These are phyloP conservation scores for Chlorencoelia australis DNA, from an alignment of 2,329 filamentous ascomycete species.

Conservation along the genomic window DNA sequence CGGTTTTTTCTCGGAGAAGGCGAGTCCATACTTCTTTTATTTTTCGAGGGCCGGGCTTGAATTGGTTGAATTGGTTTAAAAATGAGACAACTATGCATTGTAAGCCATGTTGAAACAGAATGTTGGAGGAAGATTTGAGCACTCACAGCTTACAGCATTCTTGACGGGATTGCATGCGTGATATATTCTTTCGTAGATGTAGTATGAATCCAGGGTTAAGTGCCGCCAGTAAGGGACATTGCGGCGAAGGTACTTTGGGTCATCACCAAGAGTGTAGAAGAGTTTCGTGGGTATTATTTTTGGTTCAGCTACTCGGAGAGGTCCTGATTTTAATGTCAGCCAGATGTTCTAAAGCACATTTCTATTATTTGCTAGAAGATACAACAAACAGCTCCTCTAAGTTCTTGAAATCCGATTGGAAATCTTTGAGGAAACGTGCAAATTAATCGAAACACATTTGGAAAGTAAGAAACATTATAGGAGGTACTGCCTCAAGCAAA, in stretches of 20 bases:
- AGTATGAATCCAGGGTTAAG: background rate
- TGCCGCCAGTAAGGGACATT: background rate
- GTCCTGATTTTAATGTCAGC: background rate
- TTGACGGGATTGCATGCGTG: background rate
- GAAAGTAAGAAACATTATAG: background rate
- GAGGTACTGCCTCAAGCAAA: background rate
- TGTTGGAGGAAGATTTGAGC: background rate
- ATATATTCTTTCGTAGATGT: background rate
- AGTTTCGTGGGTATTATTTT: background rate
- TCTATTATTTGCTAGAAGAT: too few relatives aligned
- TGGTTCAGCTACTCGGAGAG: background rate
- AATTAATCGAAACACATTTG: too few relatives aligned
- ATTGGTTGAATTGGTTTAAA: constrained; percentile 2
- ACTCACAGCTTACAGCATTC: background rate
- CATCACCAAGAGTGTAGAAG: background rate
- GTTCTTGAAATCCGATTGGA: too few relatives aligned
- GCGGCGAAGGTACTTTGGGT: background rate
- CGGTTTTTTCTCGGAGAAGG: background rate
- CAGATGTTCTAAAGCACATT: too few relatives aligned
- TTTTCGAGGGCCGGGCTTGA: background rate
- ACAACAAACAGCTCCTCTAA: too few relatives aligned
- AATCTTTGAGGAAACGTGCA: too few relatives aligned
- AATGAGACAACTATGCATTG: background rate
- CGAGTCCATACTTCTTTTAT: background rate
- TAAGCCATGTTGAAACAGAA: background rate